Percentiles rank a stretch among this genome's conserved stretches.
Conservation (phyloP, 768 basidiomycete genomes). For the Cystobasidium onofrii region DNA sequence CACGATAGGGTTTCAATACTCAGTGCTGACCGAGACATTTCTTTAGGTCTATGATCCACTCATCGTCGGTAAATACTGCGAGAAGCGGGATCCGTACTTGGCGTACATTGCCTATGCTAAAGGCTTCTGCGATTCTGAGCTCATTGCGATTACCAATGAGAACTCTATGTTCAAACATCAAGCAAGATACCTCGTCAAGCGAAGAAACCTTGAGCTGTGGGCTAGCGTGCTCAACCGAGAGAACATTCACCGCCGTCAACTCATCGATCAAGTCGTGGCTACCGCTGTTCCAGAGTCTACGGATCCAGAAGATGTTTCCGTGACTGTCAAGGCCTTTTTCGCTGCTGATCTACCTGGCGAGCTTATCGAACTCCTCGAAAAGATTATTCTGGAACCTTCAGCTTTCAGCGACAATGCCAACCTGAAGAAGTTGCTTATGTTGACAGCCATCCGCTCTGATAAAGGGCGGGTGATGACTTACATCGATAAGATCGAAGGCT, state of each 20-base stretch:
- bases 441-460: conserved; percentile 94
- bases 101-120: conserved; percentile 99
- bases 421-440: conserved; percentile 83
- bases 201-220: conserved; percentile 92
- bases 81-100: conserved; percentile 92
- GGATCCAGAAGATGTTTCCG: conserved; percentile 95
- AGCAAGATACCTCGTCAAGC: conserved; percentile 92
- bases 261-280: conserved; percentile 91
- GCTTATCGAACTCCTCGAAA: conserved; percentile 92
- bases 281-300: conserved; percentile 94
- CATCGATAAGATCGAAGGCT: conserved; percentile 93
- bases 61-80: conserved; percentile 97
- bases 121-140: conserved; percentile 95
- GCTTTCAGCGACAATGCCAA: conserved; percentile 97
- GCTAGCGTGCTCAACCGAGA: conserved; percentile 81
- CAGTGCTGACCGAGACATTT: conserved; percentile 30
- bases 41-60: conserved; percentile 84
- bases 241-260: conserved; percentile 81
- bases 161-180: conserved; percentile 99
- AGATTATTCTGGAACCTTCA: conserved; percentile 94
- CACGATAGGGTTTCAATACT: neutral
- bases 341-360: conserved; percentile 93
- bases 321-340: conserved; percentile 97
- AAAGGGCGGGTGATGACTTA: conserved; percentile 97
- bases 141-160: conserved; percentile 92